These are phyloP conservation scores for Penicillium sp. DNA, from an alignment of 2,329 filamentous ascomycete genomes.

Conservation along the genomic window DNA sequence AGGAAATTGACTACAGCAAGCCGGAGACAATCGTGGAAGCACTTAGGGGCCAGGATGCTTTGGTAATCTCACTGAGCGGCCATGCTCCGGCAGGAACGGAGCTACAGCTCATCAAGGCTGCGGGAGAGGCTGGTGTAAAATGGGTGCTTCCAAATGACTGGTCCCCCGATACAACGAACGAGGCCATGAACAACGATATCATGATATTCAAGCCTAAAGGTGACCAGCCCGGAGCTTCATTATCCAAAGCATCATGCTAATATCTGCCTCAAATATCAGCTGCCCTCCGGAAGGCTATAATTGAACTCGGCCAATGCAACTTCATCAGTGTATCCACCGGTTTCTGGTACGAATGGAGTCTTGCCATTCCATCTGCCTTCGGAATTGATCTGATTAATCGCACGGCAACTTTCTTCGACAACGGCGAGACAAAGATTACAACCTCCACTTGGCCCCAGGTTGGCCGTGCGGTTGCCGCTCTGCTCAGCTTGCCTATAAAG, in stretches of 20 bases:
- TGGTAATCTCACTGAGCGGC: conserved; percentile 51
- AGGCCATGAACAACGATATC: conserved; percentile 10
- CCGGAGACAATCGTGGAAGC: conserved; percentile 44
- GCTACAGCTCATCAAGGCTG: conserved; percentile 51
- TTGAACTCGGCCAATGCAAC: conserved; percentile 21
- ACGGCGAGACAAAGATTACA: conserved; percentile 56
- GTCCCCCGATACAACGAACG: conserved; percentile 33
- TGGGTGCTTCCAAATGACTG: conserved; percentile 55
- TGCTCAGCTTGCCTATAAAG: conserved; percentile 42
- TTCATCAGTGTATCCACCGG: conserved; percentile 32
- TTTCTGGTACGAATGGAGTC: conserved; percentile 51
- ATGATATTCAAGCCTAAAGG: conserved; percentile 8
- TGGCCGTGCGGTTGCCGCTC: conserved; percentile 49
- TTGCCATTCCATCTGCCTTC: conserved; percentile 33
- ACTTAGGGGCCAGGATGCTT: conserved; percentile 52
- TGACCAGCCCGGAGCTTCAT: not conserved
- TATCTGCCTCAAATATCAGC: not conserved
- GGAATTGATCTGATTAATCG: conserved; percentile 47
- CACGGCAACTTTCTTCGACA: conserved; percentile 48
- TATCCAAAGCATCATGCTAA: not conserved
- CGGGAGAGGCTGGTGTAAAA: conserved; percentile 51
- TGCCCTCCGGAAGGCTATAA: conserved; percentile 11
- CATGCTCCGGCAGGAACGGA: conserved; percentile 39
- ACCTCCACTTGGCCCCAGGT: conserved; percentile 44
- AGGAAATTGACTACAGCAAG: conserved; percentile 43